These are phyloP conservation scores for Aegilops tauschii DNA, from an alignment of 176 grass and related monocot species.

Conservation along the genomic window DNA sequence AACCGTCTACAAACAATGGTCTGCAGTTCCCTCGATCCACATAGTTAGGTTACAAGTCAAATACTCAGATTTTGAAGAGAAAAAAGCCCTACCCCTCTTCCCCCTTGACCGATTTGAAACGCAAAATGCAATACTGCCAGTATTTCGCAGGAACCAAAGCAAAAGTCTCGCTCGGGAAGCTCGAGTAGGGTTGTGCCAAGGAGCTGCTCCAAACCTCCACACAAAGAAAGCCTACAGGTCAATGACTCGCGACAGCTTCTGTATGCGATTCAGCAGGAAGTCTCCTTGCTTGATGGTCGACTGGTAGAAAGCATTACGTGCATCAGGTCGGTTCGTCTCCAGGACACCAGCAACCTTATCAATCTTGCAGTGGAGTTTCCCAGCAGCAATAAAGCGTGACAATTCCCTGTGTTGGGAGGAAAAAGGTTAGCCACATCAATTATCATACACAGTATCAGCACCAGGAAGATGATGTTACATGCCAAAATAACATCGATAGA, in stretches of 20 bases:
- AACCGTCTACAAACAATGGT: background rate
- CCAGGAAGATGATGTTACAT: background rate
- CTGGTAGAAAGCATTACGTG: conserved; percentile 94
- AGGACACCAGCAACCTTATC: conserved; percentile 91
- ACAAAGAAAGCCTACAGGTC: conserved; percentile 56
- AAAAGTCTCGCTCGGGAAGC: background rate
- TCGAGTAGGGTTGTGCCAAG: background rate
- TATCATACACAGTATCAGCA: background rate
- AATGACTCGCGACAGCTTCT: conserved; percentile 94
- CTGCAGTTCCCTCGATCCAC: background rate
- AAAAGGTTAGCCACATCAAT: background rate
- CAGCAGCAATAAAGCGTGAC: conserved; percentile 95
- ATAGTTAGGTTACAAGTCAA: conserved; percentile 18
- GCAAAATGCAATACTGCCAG: background rate
- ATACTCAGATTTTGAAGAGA: background rate
- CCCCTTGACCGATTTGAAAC: background rate
- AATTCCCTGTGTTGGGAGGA: conserved; percentile 49
- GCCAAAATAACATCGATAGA: background rate
- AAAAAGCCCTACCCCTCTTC: background rate
- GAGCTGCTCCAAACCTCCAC: background rate
- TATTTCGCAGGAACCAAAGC: background rate
- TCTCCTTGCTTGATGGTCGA: conserved; percentile 98
- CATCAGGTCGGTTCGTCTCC: conserved; percentile 92
- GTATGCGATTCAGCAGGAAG: conserved; percentile 90
- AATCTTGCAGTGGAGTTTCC: conserved; percentile 99